Evolutionary conservation across 1,284 basidiomycete genomes (phyloP).

Genomic region (Cryptococcus sp.): DNA sequence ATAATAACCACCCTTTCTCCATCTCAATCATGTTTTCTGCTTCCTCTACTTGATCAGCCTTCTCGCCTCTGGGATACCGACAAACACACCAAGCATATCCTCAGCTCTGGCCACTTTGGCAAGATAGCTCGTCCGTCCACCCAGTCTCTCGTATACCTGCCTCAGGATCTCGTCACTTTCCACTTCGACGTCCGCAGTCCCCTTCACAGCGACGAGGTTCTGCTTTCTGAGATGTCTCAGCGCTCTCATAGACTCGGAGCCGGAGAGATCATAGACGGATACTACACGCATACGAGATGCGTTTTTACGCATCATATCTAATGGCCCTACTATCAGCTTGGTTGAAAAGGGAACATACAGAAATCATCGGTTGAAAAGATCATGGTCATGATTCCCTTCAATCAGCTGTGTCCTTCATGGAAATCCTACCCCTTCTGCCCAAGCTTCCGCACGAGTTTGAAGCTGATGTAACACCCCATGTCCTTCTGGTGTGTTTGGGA

Average conservation of each 20-base stretch:
- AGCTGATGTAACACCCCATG: conserved; percentile 71
- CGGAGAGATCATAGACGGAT: conserved; percentile 66
- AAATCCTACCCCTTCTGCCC: conserved; percentile 66
- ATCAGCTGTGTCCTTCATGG: conserved; percentile 5
- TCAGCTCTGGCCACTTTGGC: conserved; percentile 59
- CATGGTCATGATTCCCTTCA: conserved; percentile 65
- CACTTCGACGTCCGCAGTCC: conserved; percentile 21
- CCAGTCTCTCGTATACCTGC: conserved; percentile 60
- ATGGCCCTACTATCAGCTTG: conserved; percentile 49
- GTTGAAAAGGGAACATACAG: conserved; percentile 47
- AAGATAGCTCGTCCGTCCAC: conserved; percentile 72
- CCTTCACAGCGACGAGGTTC: conserved; percentile 21
- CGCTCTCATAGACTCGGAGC: conserved; percentile 61
- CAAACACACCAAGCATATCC: conserved; percentile 54
- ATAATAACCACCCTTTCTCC: conserved; percentile 74
- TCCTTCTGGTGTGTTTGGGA: conserved; percentile 74
- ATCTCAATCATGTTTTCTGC: conserved; percentile 60
- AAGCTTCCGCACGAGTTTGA: conserved; percentile 76
- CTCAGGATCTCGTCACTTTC: conserved; percentile 50
- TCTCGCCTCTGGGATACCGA: not conserved
- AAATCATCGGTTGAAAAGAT: conserved; percentile 78
- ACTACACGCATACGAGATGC: conserved; percentile 71
- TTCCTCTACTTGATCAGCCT: conserved; percentile 43
- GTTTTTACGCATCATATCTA: conserved; percentile 53
- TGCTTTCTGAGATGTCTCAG: conserved; percentile 55